Conservation (phyloP, 192 early-diverging fungal species). For the Glomus cerebriforme region DNA sequence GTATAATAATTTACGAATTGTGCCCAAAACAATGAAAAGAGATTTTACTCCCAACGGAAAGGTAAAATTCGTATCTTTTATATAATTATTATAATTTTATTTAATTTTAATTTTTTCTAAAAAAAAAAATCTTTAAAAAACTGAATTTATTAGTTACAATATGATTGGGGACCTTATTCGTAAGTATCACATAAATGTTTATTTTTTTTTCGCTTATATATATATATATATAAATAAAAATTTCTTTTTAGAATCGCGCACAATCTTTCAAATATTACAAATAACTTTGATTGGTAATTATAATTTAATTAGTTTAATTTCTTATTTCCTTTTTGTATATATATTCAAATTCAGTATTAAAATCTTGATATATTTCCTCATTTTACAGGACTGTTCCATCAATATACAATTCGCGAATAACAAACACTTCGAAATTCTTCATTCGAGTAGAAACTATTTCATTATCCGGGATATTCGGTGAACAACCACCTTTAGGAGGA, state of each 20-base stretch:
- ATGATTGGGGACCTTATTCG: conserved; percentile 9
- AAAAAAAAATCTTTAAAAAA: too few relatives aligned
- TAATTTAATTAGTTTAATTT: background rate
- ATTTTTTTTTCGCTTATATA: too few relatives aligned
- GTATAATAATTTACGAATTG: conserved; percentile 3
- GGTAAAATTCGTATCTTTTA: too few relatives aligned
- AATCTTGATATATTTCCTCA: background rate
- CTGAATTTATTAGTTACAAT: background rate
- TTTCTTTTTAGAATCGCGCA: background rate
- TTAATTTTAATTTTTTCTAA: background rate
- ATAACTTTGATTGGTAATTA: background rate
- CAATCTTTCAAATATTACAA: background rate
- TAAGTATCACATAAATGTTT: background rate
- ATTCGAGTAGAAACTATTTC: conserved; percentile 16
- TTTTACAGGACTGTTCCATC: background rate
- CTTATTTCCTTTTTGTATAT: background rate
- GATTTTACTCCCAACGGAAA: conserved; percentile 11
- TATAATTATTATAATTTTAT: background rate
- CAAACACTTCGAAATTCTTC: background rate
- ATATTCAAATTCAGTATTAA: too few relatives aligned
- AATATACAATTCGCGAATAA: background rate
- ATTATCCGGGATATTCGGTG: background rate
- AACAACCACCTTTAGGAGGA: background rate
- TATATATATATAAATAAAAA: too few relatives aligned
- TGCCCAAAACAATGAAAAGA: background rate